phyloP scores from a whole-genome alignment of 176 grass and related monocot species.

The Avena atlantica region DNA sequence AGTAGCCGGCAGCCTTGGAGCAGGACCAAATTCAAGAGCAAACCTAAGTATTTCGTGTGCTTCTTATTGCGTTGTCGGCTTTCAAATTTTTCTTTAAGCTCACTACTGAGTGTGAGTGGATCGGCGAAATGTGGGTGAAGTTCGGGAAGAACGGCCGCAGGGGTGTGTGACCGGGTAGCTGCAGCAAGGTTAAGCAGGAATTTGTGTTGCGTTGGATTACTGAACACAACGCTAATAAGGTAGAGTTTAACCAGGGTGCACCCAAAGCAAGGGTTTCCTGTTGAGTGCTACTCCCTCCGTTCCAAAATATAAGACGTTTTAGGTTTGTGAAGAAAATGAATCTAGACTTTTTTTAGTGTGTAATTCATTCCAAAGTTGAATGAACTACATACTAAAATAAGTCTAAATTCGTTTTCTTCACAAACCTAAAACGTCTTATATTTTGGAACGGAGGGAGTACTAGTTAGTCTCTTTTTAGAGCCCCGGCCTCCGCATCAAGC shows the following conservation, averaged over 20 bases:
- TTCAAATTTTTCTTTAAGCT: not conserved
- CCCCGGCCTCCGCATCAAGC: no score
- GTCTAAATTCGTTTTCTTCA: no score
- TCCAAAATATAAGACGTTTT: no score
- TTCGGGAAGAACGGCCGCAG: not conserved
- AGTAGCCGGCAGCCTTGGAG: not conserved
- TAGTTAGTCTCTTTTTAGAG: no score
- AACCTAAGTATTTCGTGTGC: not conserved
- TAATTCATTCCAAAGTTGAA: no score
- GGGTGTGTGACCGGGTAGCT: not conserved
- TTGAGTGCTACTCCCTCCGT: no score
- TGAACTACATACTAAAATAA: no score
- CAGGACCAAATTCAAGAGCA: not conserved
- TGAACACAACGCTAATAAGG: not conserved
- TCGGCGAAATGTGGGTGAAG: not conserved
- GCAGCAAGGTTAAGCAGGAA: not conserved
- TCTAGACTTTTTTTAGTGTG: no score
- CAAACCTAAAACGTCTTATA: no score
- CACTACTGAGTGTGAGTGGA: constrained; percentile 10
- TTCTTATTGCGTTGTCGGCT: not conserved
- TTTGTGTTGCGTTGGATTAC: not conserved
- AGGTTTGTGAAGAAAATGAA: no score
- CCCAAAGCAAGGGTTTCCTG: not conserved
- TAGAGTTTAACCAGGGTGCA: not conserved
- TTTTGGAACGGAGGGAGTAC: no score